Base-by-base conservation (phyloP, 2,329 filamentous ascomycete species). In the Penicillium sp. region DNA sequence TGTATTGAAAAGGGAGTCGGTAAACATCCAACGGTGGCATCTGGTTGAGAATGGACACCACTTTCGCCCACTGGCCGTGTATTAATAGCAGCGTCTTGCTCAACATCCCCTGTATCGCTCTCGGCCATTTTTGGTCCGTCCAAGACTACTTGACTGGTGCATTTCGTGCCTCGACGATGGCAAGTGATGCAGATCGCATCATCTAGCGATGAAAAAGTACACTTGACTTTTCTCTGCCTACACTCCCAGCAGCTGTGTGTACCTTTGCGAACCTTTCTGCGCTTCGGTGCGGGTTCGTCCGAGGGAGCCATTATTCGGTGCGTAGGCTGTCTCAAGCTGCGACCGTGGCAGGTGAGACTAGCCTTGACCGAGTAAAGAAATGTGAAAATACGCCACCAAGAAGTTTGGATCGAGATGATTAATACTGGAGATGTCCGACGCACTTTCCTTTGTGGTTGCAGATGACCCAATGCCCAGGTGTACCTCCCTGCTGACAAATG, bases 191-290 rank as follows among this genome's bases (percentile, higher is more conserved):
- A 49, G 19, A 49, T 49, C n/a, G 46, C 33, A 59, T 65, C 59
- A 29, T 53, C 48, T 17, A 50, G 42, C 19, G 47, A 25, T 50
- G 62, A 63, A 59, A 67, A 67, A 13, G 63, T 49, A 49, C 47
- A 38, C 7, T 49, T 49, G 47, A 49, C 47, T 27, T 49, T 49
- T 38, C 47, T 49, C 31, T 15, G 31, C 9, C 47, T 49, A 17
- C 47, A 49, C 57, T 55, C 56, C 56, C 52, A 58, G 57, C 37
- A 66, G 50, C 38, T 55, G 41, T 33, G 60, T 17, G 69, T 72
- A 37, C 69, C 70, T 61, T 72, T 70, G 38, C 69, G 69, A 37
- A 71, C 35, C 52, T 67, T 69, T 48, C 65, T 59, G 40, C 57
- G 57, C 48, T 65, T 67, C 37, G 54, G 50, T 31, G 38, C 19